Conservation (phyloP, 2,329 filamentous ascomycete species). For the Grosmannia penicillata region DNA sequence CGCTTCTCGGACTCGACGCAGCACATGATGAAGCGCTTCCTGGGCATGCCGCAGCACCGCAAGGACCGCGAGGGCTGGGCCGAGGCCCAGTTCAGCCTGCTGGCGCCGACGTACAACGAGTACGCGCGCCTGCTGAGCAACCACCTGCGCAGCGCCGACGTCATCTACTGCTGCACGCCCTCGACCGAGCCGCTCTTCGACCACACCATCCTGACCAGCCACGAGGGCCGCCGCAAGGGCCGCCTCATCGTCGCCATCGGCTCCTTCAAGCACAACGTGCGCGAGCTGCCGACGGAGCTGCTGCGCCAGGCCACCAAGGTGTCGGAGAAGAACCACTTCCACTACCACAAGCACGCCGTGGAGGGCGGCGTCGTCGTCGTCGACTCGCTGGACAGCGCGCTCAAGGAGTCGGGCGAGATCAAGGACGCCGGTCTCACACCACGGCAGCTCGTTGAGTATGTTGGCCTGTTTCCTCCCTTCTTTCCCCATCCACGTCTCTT, state of each 20-base stretch:
- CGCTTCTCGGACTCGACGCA: constrained; percentile 45
- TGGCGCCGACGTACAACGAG: constrained; percentile 58
- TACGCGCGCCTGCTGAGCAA: constrained; percentile 51
- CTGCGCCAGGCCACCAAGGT: constrained; percentile 44
- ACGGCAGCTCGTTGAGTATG: constrained; percentile 65
- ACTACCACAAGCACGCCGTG: constrained; percentile 51
- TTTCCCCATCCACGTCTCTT: not conserved
- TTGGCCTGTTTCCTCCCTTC: not conserved
- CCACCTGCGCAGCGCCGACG: constrained; percentile 57
- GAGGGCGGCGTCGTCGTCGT: constrained; percentile 56
- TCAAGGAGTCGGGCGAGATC: constrained; percentile 77
- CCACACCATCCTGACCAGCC: constrained; percentile 52
- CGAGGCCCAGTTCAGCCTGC: constrained; percentile 49
- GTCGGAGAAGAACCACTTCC: constrained; percentile 22
- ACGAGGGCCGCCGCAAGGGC: constrained; percentile 54
- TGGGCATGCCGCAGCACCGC: constrained; percentile 27
- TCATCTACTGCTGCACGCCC: constrained; percentile 82
- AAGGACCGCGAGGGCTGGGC: constrained; percentile 47
- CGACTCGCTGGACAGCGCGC: constrained; percentile 62
- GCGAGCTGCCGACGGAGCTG: constrained; percentile 67
- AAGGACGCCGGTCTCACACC: constrained; percentile 61
- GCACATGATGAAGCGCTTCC: constrained; percentile 34
- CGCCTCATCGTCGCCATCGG: constrained; percentile 60
- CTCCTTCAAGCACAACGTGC: constrained; percentile 57
- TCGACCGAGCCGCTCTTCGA: constrained; percentile 64